A percentile compares a stretch with the other conserved stretches of the same genome.
Conservation (phyloP, 345 rosid genomes). For the Carallia brachiata region DNA sequence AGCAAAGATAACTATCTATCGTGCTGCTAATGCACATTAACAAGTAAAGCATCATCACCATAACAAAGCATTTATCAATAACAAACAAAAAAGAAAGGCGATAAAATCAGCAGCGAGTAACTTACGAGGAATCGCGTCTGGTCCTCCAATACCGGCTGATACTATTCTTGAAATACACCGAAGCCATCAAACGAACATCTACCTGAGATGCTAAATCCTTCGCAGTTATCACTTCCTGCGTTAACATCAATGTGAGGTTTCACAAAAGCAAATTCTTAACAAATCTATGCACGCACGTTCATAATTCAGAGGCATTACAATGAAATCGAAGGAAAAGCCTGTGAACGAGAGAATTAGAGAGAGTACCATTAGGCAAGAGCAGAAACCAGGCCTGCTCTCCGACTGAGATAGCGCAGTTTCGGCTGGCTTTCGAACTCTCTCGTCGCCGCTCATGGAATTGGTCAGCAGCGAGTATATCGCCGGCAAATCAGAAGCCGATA, state of each 20-base stretch:
- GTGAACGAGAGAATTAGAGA: conserved; percentile 9
- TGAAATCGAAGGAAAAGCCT: conserved; percentile 7
- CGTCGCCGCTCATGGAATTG: conserved; percentile 91
- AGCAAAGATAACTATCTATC: background rate
- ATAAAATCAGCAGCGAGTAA: background rate
- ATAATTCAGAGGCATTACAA: background rate
- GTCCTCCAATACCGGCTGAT: conserved; percentile 85
- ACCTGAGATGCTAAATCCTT: conserved; percentile 82
- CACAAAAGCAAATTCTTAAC: conserved; percentile 13
- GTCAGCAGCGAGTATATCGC: conserved; percentile 68
- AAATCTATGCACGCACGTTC: conserved; percentile 7
- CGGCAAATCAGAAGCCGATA: conserved; percentile 85
- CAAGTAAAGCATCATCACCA: too few species aligned
- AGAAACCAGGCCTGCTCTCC: conserved; percentile 89
- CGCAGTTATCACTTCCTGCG: conserved; percentile 88
- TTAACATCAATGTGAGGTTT: background rate
- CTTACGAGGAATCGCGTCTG: conserved; percentile 76
- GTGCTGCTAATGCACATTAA: too few species aligned
- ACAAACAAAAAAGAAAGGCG: background rate
- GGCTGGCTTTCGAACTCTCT: conserved; percentile 73
- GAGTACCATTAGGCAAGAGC: conserved; percentile 89
- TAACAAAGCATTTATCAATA: background rate
- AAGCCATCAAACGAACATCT: conserved; percentile 88
- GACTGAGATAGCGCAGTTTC: conserved; percentile 85
- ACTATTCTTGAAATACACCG: conserved; percentile 91